Base-by-base conservation (phyloP, 352 stramenopile species). In the Pilasporangium apinafurcum region DNA sequence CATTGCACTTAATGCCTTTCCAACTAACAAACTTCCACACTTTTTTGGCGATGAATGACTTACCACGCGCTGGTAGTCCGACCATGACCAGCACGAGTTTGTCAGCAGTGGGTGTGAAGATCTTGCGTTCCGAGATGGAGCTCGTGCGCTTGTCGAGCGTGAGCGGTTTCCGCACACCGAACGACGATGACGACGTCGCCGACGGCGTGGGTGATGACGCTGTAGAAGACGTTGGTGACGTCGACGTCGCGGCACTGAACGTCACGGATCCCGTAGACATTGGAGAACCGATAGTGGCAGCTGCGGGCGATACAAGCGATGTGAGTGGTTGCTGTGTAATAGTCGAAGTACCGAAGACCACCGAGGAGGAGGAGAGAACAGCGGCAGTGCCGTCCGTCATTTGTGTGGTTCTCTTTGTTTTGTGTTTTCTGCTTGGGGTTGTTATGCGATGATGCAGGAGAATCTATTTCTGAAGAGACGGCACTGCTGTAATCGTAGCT, bases 51-150 rank as follows among this genome's bases (percentile, higher is more conserved):
- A 98, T 97, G 59, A 97, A 96, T 40, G 92, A 98, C 60, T 98
- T 98, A 37, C 94, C 94, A 8, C 90, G 93, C 1, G 86, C 95
- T 0, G 95, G 95, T 7, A 98, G 58, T 0, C 95, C 95, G 20
- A 97, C 92, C 88, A 98, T 97, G 17, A 98, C 83, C 24, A 98
- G 78, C 41, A 98, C 87, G 12, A 98, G 69, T 48, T 98, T 97
- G 60, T 98, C 92, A 4, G 83, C 85, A 22, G 69, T 88, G 12
- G 71, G 76, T 13, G 79, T 92, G 57, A 74, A 92, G 21, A 78
- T 58, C 54, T 86, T 81, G 37, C 79, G 76, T 56, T 92, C 79
- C 28, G 66, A 83, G 28, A 86, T 56, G n/a, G n/a, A n/a, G n/a
- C n/a, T n/a, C 56, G 66, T 53, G 28, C 62, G 61, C 30, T 51